A percentile compares a stretch with the other conserved stretches of the same genome.
Conservation (phyloP, 176 grass and related monocot species). For the Hyparrhenia diplandra region DNA sequence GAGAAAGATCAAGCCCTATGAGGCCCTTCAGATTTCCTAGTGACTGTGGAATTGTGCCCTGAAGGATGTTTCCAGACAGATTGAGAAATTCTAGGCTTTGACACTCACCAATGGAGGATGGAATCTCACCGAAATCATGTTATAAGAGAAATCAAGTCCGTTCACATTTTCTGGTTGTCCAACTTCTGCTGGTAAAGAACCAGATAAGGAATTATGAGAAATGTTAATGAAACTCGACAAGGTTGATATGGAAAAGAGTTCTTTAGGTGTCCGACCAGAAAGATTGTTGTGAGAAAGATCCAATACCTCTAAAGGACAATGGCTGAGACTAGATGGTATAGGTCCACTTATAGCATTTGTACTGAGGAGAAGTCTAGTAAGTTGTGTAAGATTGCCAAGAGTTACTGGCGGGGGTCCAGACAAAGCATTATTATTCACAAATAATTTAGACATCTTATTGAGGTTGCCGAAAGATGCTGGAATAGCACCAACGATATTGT, state of each 20-base stretch:
- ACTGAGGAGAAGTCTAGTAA: too few species aligned
- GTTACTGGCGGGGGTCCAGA: too few species aligned
- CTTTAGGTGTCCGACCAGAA: conserved; percentile 26
- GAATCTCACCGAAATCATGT: conserved; percentile 11
- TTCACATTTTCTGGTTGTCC: conserved; percentile 21
- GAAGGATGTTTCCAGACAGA: conserved; percentile 33
- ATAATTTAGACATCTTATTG: too few species aligned
- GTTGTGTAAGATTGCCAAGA: too few species aligned
- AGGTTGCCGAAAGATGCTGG: too few species aligned
- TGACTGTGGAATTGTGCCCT: conserved; percentile 33
- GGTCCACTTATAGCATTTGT: too few species aligned
- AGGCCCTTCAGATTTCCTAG: conserved; percentile 25
- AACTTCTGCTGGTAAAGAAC: conserved; percentile 29
- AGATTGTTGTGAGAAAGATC: conserved; percentile 44
- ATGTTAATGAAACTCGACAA: conserved; percentile 21
- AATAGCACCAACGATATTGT: not conserved
- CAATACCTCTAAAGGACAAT: not conserved
- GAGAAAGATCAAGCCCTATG: conserved; percentile 26
- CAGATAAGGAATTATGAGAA: conserved; percentile 40
- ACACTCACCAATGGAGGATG: conserved; percentile 30
- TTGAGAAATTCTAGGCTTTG: conserved; percentile 34
- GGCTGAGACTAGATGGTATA: not conserved
- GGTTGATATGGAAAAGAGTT: conserved; percentile 30
- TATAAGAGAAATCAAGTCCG: conserved; percentile 31
- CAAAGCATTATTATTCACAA: too few species aligned